Percentiles rank a stretch among this genome's conserved stretches.
phyloP scores from a whole-genome alignment of 441 rosid genomes.

The Pelargonium citronellum region DNA sequence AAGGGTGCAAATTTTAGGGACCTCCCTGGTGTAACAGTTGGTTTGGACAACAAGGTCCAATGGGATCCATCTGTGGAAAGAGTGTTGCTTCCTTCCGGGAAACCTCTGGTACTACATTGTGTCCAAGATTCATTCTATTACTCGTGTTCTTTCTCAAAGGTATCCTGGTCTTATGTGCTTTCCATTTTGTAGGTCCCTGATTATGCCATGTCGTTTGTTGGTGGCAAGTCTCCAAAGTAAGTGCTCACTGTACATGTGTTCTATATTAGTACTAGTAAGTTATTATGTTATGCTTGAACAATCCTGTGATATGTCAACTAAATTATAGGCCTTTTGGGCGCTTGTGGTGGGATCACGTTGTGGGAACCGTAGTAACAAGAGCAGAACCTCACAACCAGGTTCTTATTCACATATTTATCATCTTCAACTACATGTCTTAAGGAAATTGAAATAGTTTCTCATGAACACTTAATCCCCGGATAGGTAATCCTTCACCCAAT shows the following conservation, averaged over 20 bases:
- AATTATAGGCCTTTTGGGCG: conserved; percentile 71
- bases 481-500: conserved; percentile 77
- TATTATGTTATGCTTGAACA: not conserved
- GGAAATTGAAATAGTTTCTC: not conserved
- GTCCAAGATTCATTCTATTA: not conserved
- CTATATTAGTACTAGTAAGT: not conserved
- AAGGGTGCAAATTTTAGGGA: conserved; percentile 76
- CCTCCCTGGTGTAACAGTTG: conserved; percentile 55
- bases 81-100: conserved; percentile 35
- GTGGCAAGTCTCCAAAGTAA: not conserved
- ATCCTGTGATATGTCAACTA: not conserved
- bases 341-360: conserved; percentile 96
- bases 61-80: conserved; percentile 48
- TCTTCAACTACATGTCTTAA: not conserved
- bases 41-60: conserved; percentile 40
- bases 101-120: conserved; percentile 47
- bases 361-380: conserved; percentile 61
- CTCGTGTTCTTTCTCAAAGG: not conserved
- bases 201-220: not conserved
- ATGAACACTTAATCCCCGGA: conserved; percentile 17
- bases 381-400: conserved; percentile 66
- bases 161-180: not conserved
- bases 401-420: not conserved
- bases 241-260: not conserved
- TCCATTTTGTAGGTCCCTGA: conserved; percentile 46